Conservation (phyloP, 1,284 basidiomycete genomes). For the Pseudozyma thailandica region DNA sequence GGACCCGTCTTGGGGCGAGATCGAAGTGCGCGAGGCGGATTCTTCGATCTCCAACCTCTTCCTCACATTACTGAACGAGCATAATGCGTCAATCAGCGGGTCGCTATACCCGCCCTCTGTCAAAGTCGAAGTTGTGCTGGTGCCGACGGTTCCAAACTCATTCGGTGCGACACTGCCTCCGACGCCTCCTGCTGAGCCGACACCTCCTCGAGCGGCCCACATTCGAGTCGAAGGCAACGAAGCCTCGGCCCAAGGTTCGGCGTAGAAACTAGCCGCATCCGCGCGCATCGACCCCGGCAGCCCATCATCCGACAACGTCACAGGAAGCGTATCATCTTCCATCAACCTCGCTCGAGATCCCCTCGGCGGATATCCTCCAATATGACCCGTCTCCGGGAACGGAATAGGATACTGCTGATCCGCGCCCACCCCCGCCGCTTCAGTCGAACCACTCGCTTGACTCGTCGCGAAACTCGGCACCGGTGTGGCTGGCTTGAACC, state of each 20-base stretch:
- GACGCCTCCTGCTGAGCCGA: conserved; percentile 36
- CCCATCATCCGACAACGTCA: conserved; percentile 21
- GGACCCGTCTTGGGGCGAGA: not conserved
- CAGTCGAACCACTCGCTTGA: not conserved
- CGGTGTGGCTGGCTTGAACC: conserved; percentile 1
- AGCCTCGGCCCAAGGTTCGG: conserved; percentile 30
- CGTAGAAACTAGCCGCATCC: conserved; percentile 19
- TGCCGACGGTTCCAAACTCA: conserved; percentile 40
- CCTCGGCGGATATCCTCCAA: conserved; percentile 33
- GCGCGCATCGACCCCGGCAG: not conserved
- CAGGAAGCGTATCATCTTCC: conserved; percentile 24
- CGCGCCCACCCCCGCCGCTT: not conserved
- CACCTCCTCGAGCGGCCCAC: conserved; percentile 27
- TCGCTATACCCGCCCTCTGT: conserved; percentile 24
- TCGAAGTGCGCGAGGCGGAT: not conserved
- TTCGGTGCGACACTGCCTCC: conserved; percentile 28
- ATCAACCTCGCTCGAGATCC: conserved; percentile 30
- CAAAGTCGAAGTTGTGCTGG: conserved; percentile 11
- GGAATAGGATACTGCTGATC: conserved; percentile 37
- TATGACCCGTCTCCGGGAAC: conserved; percentile 39
- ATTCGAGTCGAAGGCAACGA: conserved; percentile 7
- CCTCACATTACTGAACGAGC: conserved; percentile 59
- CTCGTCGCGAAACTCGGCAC: conserved; percentile 7
- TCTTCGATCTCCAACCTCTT: conserved; percentile 56
- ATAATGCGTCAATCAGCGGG: conserved; percentile 54